Evolutionary conservation across 176 grass and related monocot genomes (phyloP).

Genomic region (Saccharum spontaneum): DNA sequence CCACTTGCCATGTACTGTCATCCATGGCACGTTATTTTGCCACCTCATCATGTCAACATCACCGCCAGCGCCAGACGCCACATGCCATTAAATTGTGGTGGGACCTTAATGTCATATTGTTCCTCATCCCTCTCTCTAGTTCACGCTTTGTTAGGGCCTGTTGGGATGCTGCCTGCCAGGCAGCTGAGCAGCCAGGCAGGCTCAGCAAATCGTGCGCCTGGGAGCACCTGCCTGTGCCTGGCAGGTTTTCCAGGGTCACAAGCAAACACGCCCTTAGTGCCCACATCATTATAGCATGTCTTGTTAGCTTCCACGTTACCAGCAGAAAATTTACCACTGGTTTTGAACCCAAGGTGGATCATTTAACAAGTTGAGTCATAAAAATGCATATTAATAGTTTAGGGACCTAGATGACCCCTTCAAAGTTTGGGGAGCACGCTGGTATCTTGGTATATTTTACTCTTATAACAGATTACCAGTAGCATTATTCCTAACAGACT

Average conservation of each 20-base stretch:
- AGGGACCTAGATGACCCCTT: background rate
- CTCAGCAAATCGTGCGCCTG: no score
- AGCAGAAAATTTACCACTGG: no score
- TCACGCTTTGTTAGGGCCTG: background rate
- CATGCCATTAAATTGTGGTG: background rate
- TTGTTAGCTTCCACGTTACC: no score
- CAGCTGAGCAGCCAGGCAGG: no score
- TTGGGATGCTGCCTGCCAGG: no score
- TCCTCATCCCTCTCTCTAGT: background rate
- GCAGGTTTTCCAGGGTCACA: no score
- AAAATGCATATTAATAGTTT: background rate
- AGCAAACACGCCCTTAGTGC: no score
- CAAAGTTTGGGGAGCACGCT: background rate
- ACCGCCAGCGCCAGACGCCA: background rate
- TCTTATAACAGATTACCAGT: background rate
- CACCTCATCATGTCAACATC: background rate
- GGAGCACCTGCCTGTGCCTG: no score
- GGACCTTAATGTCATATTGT: background rate
- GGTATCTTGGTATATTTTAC: background rate
- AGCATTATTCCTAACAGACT: background rate
- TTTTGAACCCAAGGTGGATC: background rate
- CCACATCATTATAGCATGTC: no score
- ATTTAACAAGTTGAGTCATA: background rate
- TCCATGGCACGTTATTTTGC: no score
- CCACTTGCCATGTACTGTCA: background rate